Evolutionary conservation across 2,329 filamentous ascomycete species (phyloP), one percentile per base, ranked within the genome.

Genomic region (Rhinocladiella mackenziei): DNA sequence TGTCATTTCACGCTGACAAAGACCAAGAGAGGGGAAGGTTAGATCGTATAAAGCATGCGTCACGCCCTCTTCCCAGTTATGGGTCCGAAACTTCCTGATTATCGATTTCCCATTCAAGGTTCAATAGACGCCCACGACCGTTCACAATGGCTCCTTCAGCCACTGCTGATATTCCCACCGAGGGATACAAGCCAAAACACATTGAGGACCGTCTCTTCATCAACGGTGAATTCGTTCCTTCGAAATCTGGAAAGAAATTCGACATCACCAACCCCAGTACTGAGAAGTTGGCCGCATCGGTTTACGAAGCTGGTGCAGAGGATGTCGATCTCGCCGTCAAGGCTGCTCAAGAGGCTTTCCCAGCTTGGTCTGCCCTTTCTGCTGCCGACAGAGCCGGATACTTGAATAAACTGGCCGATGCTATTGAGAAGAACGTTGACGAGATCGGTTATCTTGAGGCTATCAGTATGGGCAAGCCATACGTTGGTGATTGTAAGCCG

Each of bases 381-480:
- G 62, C 66, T 36, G 58, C 64, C 3, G 69, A 76, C 51, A 65
- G 74, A 25, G 62, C 67, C 28, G 61, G 62, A 3, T 57, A 63
- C 9, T 58, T 75, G 5, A 57, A 60, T 26, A 64, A 65, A 36
- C 61, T 73, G 18, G 65, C 66, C 26, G 65, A 70, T 10, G 59
- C 63, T 8, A 57, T 76, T 14, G 56, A 63, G 25, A 58, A 62
- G 3, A 63, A 74, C 32, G 57, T 62, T 4, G 62, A 68, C 1
- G 66, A 72, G 37, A 62, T 79, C 35, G 59, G 64, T 10, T 63
- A 65, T 26, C 61, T 77, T 7, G 58, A 77, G 28, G 66, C 65
- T 53, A 65, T 62, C 40, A 74, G 77, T 59, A 72, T 71, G 17
- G 74, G 75, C n/a, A 77, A 77, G 58, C 75, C 74, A 4, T 63